Evolutionary conservation across 1,284 basidiomycete genomes (phyloP).

Genomic region (Trametes pubescens): DNA sequence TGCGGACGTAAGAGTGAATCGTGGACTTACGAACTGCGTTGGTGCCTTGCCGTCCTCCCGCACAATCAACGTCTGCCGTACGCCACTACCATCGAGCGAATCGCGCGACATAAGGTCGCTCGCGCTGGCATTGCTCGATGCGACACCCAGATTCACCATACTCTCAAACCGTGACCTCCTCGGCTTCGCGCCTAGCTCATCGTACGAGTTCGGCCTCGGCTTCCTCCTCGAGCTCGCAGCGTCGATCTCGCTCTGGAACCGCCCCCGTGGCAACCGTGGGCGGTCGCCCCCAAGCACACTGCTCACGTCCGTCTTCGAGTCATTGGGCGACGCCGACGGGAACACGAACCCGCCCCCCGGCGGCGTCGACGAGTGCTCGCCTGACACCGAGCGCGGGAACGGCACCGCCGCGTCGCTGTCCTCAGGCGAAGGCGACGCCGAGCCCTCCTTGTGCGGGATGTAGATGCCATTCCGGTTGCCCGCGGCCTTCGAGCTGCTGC

Average conservation of each 20-base stretch:
- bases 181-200: constrained; percentile 63
- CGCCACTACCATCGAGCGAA: constrained; percentile 67
- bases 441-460: constrained; percentile 49
- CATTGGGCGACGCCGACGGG: constrained; percentile 36
- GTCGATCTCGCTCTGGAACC: constrained; percentile 77
- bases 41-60: constrained; percentile 82
- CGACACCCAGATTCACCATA: constrained; percentile 67
- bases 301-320: constrained; percentile 31
- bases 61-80: constrained; percentile 81
- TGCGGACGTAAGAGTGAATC: not conserved
- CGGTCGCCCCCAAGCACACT: constrained; percentile 44
- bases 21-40: constrained; percentile 81
- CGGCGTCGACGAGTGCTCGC: constrained; percentile 52
- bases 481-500: constrained; percentile 61
- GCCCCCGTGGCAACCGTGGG: constrained; percentile 61
- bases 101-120: constrained; percentile 71
- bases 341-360: constrained; percentile 46
- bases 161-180: constrained; percentile 70
- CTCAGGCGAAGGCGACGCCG: constrained; percentile 33
- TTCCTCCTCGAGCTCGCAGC: constrained; percentile 57
- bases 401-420: constrained; percentile 57
- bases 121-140: constrained; percentile 60
- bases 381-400: constrained; percentile 67
- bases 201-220: constrained; percentile 70
- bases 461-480: constrained; percentile 58